Percentiles rank a stretch among this genome's conserved stretches.
These are phyloP conservation scores for Calocybe gangraenosa DNA, from an alignment of 768 basidiomycete genomes.

Conservation along the genomic window DNA sequence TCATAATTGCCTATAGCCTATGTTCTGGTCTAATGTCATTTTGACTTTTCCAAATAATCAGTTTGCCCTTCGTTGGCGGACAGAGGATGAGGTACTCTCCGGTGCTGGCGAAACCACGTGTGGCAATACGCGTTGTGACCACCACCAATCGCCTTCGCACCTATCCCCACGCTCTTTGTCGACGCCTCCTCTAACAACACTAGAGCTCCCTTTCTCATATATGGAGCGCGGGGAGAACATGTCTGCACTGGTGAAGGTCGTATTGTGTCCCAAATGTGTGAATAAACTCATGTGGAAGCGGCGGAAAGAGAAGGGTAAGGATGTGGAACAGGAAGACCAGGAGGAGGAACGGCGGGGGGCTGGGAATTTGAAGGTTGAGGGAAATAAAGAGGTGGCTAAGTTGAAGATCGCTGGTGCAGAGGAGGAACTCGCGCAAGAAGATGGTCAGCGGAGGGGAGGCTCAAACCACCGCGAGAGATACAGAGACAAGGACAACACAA, in stretches of 20 bases:
- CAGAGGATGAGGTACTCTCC: conserved; percentile 83
- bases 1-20: no score
- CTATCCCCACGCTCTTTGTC: conserved; percentile 14
- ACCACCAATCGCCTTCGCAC: conserved; percentile 39
- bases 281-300: conserved; percentile 88
- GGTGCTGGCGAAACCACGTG: conserved; percentile 87
- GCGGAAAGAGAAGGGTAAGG: conserved; percentile 52
- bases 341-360: conserved; percentile 41
- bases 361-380: not conserved
- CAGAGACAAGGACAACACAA: not conserved
- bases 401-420: conserved; percentile 36
- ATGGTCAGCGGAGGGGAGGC: conserved; percentile 35
- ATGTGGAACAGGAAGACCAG: conserved; percentile 11
- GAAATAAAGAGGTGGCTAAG: not conserved
- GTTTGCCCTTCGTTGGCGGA: conserved; percentile 93
- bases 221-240: conserved; percentile 72
- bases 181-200: conserved; percentile 52
- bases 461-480: conserved; percentile 8
- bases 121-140: conserved; percentile 80
- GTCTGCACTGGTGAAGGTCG: conserved; percentile 86
- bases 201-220: conserved; percentile 91
- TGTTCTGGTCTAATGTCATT: no score
- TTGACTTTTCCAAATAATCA: conserved; percentile 22
- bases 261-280: conserved; percentile 73
- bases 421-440: conserved; percentile 32